Conservation (phyloP, 257 asterid species). For the Misopates orontium region DNA sequence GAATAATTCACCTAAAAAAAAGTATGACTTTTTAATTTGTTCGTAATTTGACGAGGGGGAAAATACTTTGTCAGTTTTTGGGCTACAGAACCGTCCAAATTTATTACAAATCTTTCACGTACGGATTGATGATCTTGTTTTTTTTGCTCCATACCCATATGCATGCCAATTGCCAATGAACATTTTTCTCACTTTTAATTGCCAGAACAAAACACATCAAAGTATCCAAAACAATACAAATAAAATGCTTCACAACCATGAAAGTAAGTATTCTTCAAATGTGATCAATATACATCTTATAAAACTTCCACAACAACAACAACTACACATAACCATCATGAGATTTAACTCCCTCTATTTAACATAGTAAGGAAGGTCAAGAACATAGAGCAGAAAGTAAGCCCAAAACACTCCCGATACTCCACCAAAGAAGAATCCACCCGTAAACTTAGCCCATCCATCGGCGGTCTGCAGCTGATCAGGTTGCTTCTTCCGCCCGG, state of each 20-base stretch:
- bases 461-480: conserved; percentile 88
- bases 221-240: too few relatives aligned
- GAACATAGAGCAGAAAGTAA: conserved; percentile 76
- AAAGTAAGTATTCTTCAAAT: not conserved
- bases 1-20: too few relatives aligned
- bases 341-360: conserved; percentile 30
- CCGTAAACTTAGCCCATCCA: conserved; percentile 87
- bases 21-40: too few relatives aligned
- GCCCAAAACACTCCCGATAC: conserved; percentile 94
- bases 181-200: too few relatives aligned
- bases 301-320: not conserved
- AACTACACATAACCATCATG: not conserved
- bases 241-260: not conserved
- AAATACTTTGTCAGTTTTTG: too few relatives aligned
- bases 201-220: too few relatives aligned
- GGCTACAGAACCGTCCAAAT: too few relatives aligned
- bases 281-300: conserved; percentile 27
- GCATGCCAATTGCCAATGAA: too few relatives aligned
- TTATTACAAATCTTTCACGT: too few relatives aligned
- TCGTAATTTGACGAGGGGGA: too few relatives aligned
- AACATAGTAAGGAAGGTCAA: conserved; percentile 82
- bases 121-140: too few relatives aligned
- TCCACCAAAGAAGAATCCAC: conserved; percentile 99
- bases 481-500: conserved; percentile 80
- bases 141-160: too few relatives aligned